A percentile compares a stretch with the other conserved stretches of the same genome.
Conservation (phyloP, 495 filamentous ascomycete species). For the Parmelia sp. region DNA sequence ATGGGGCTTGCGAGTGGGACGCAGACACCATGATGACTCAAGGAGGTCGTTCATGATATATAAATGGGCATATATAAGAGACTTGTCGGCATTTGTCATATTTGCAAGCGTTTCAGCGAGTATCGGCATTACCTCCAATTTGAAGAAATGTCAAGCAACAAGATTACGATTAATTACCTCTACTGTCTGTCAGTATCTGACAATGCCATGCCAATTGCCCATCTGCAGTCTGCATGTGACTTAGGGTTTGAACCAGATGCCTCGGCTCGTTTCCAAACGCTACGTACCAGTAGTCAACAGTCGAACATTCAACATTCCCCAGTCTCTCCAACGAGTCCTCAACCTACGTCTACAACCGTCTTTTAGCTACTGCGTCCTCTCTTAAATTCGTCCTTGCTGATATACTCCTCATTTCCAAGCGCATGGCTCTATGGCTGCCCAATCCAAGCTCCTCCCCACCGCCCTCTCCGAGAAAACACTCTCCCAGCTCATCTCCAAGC, state of each 20-base stretch:
- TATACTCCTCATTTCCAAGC: neutral
- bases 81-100: neutral
- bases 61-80: neutral
- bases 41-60: neutral
- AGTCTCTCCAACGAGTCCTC: neutral
- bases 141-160: too few relatives aligned
- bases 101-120: neutral
- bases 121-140: neutral
- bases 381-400: neutral
- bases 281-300: too few relatives aligned
- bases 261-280: neutral
- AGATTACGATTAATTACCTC: too few relatives aligned
- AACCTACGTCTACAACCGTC: too few relatives aligned
- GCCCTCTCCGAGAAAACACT: constrained; percentile 60
- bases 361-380: neutral
- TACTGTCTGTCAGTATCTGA: neutral
- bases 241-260: neutral
- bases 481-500: constrained; percentile 62
- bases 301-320: neutral
- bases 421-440: constrained; percentile 57
- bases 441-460: constrained; percentile 65
- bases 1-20: constrained; percentile 48
- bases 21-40: constrained; percentile 20
- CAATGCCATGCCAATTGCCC: neutral
- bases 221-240: neutral